These are phyloP conservation scores for Lipomyces anomalus DNA, from an alignment of 805 yeast species.

Conservation along the genomic window DNA sequence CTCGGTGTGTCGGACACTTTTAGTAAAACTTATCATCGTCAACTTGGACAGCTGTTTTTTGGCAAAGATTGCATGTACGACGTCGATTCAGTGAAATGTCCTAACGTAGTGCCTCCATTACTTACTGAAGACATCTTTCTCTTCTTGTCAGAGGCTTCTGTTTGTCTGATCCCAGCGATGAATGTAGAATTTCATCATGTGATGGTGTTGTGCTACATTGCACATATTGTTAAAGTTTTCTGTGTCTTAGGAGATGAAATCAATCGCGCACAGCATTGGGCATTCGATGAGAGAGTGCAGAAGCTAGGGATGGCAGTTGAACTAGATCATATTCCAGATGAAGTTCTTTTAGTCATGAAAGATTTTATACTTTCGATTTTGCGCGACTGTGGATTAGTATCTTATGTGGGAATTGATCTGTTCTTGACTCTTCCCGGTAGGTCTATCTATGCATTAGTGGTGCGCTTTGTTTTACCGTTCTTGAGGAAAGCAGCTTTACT, in stretches of 20 bases:
- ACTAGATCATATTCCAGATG: background rate
- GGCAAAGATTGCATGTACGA: slow-evolving; percentile 25
- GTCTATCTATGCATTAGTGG: slow-evolving; percentile 11
- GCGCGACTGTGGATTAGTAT: background rate
- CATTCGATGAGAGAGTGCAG: background rate
- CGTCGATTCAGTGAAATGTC: slow-evolving; percentile 19
- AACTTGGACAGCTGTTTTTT: slow-evolving; percentile 20
- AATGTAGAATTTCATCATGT: slow-evolving; percentile 45
- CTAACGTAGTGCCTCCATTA: slow-evolving; percentile 15
- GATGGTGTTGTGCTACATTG: slow-evolving; percentile 45
- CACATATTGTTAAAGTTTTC: slow-evolving; percentile 48
- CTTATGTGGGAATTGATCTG: background rate
- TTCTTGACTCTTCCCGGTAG: slow-evolving; percentile 1
- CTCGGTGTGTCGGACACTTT: background rate
- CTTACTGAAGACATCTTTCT: slow-evolving; percentile 30
- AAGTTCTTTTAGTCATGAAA: background rate
- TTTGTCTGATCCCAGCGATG: slow-evolving; percentile 41
- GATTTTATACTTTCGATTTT: background rate
- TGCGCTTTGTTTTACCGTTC: slow-evolving; percentile 50
- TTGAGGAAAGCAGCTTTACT: slow-evolving; percentile 57
- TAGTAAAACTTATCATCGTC: slow-evolving; percentile 6
- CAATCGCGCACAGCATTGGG: slow-evolving; percentile 4
- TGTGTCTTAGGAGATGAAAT: slow-evolving; percentile 18
- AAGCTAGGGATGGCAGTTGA: background rate
- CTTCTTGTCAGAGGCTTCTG: slow-evolving; percentile 36